phyloP scores from a whole-genome alignment of 1,139 yeast genomes.

The Pichia kudriavzevii region DNA sequence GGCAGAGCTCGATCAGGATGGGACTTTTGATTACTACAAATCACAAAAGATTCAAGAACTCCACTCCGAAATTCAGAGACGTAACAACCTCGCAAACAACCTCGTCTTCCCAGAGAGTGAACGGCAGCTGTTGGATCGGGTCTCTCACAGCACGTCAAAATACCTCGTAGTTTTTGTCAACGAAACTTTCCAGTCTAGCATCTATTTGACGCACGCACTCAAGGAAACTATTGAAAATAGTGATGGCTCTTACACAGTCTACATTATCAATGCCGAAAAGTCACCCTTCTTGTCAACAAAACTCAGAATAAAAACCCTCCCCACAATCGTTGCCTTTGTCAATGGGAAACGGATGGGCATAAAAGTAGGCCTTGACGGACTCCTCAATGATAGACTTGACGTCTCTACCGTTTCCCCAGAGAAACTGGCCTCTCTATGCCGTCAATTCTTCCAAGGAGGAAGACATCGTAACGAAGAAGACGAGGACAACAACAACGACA shows the following conservation, averaged over 20 bases:
- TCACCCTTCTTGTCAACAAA: constrained; percentile 69
- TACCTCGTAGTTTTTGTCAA: constrained; percentile 61
- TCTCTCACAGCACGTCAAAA: constrained; percentile 34
- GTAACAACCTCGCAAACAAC: constrained; percentile 24
- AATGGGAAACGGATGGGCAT: constrained; percentile 53
- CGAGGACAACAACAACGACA: neutral
- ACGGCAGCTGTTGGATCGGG: constrained; percentile 43
- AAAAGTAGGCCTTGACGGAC: constrained; percentile 59
- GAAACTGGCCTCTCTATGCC: neutral
- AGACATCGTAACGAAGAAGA: neutral
- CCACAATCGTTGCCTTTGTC: constrained; percentile 59
- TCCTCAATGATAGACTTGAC: constrained; percentile 35
- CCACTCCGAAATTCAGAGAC: constrained; percentile 29
- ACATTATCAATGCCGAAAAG: constrained; percentile 35
- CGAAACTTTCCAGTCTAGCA: constrained; percentile 53
- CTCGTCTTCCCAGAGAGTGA: constrained; percentile 42
- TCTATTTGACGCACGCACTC: constrained; percentile 46
- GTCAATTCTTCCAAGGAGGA: neutral
- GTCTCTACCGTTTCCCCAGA: neutral
- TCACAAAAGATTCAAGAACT: constrained; percentile 33
- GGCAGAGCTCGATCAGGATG: constrained; percentile 12
- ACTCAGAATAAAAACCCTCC: constrained; percentile 57
- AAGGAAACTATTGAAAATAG: constrained; percentile 1
- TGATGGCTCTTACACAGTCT: constrained; percentile 3
- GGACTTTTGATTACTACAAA: constrained; percentile 10